Base-by-base conservation (phyloP, 306 rosid genomes). In the Glycine latifolia region DNA sequence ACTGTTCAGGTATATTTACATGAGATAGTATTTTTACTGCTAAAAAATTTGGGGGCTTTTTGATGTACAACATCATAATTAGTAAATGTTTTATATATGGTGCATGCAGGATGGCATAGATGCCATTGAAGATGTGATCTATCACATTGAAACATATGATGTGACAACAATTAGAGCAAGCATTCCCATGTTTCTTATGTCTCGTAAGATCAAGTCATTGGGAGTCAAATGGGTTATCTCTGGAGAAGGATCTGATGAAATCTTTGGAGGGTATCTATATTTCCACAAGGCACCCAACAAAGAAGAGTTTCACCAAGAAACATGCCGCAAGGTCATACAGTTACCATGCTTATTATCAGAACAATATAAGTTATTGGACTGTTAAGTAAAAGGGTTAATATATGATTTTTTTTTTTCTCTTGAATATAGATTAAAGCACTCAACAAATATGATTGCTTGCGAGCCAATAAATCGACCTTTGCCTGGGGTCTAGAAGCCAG, bases 401-500 rank as follows among this genome's bases (percentile, higher is more conserved):
- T 26, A 43, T 13, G 8, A 0, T 60, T 41, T 53, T 1, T 1
- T 54, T 35, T 56, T 33, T 31, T 6, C 3, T 47, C 4, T 17
- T 69, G 17, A 9, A 49, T 86, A 83, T 83, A 94, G 98, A 86
- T 94, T 60, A 94, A 94, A 79, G 98, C 94, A 56, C 91, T 94
- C 31, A 92, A 94, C 85, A 75, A 79, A 82, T 94, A 94, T 78
- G 98, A 94, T 75, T 94, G 98, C 83, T 85, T 88, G 73, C 79
- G 98, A 85, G 98, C 98, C 49, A 94, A 94, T 83, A 94, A 94
- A 67, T 71, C 98, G 39, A 87, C 95, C 37, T 92, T 78, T 75
- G 95, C 97, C 1, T 92, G 98, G 98, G 98, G 98, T 10, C 75
- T 94, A 55, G 98, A 94, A 86, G 98, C 97, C 14, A 78, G 97